Base-by-base conservation (phyloP, 305 asterid species). In the Fraxinus platypoda region DNA sequence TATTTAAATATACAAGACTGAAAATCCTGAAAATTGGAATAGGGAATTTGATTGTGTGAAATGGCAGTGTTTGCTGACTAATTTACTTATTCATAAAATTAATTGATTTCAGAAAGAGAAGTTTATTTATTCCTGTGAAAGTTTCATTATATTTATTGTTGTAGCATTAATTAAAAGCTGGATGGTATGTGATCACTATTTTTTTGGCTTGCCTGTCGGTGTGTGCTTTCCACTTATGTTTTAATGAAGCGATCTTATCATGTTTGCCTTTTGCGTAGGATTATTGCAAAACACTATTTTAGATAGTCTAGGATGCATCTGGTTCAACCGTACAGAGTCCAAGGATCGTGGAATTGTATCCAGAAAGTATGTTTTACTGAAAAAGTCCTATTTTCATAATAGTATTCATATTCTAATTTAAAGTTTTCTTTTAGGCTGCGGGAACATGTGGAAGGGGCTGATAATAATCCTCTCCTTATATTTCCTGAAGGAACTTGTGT, bases 401-500 rank as follows among this genome's bases (percentile, higher is more conserved):
- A 46, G 77, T 87, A 75, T 84, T 71, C 70, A 72, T 73, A 80
- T 85, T 78, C 72, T 80, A 31, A 59, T 70, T 41, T 12, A 76
- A 15, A 4, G 54, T 75, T 73, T 59, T 82, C 33, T 73, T 83
- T 72, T 94, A 96, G 99, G 94, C 91, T 96, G 54, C 89, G 98
- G 82, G 97, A 93, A 30, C 99, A 96, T 85, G 97, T 96, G 66
- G 90, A 93, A 82, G 98, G 93, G 75, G 90, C 91, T 75, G 99
- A 96, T 81, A 96, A 90, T 82, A 96, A 96, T 84, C 99, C 99
- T 86, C 98, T 96, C 79, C 97, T 96, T 86, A 93, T 96, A 89
- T 96, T 96, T 84, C 99, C 98, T 1, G 99, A 96, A 88, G 98
- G 99, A 91, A 96, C 99, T 78, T 96, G 99, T 59, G 98, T 93